A percentile compares a stretch with the other conserved stretches of the same genome.
These are phyloP conservation scores for Tremella mesenterica DNA, from an alignment of 768 basidiomycete species.

Conservation along the genomic window DNA sequence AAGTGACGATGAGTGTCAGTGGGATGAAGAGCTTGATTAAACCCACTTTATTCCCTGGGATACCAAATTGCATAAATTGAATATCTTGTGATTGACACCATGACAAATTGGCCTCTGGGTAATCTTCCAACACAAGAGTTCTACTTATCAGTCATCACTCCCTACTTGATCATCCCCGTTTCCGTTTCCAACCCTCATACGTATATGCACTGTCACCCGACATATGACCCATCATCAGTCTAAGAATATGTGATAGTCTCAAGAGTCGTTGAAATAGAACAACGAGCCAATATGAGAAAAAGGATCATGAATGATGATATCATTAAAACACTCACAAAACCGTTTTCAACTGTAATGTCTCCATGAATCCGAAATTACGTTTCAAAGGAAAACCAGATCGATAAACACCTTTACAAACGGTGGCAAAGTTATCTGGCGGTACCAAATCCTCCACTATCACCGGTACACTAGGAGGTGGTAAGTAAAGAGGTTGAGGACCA, in stretches of 20 bases:
- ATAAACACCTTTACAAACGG: constrained; percentile 42
- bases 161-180: background rate
- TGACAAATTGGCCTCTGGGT: constrained; percentile 44
- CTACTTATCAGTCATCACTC: constrained; percentile 9
- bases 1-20: background rate
- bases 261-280: background rate
- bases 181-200: too few species aligned
- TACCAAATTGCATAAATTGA: constrained; percentile 46
- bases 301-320: background rate
- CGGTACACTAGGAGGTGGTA: constrained; percentile 33
- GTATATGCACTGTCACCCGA: background rate
- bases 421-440: constrained; percentile 45
- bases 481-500: constrained; percentile 22
- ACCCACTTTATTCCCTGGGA: constrained; percentile 47
- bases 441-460: constrained; percentile 31
- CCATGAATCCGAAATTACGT: constrained; percentile 45
- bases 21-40: background rate
- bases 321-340: constrained; percentile 40
- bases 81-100: constrained; percentile 45
- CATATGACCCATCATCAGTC: background rate
- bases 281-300: background rate
- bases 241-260: background rate
- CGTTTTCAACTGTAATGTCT: constrained; percentile 43
- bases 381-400: constrained; percentile 43
- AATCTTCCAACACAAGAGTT: constrained; percentile 45